Base-by-base conservation (phyloP, 805 yeast genomes). In the Lachancea meyersii region DNA sequence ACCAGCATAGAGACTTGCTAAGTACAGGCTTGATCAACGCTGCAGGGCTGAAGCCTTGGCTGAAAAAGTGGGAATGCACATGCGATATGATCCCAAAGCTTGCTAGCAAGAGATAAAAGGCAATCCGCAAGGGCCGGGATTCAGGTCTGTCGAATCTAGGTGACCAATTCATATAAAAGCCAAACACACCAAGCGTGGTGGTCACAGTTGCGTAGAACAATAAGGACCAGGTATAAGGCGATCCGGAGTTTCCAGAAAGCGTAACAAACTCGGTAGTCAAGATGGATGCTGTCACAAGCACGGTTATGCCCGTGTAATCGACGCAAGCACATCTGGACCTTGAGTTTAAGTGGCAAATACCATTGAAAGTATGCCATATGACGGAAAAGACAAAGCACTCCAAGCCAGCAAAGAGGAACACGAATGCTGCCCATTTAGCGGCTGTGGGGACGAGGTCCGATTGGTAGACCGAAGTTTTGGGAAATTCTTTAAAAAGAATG, bases 241-340 rank as follows among this genome's bases (percentile, higher is more conserved):
- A 53, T 47, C 75, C 75, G 6, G 69, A 48, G 14, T 59, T 35
- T 18, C 51, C 50, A 57, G 77, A 80, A 40, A 91, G 72, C 1
- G 89, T 73, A 16, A 86, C 76, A 61, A 86, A 88, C 63, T 91
- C 96, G 0, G 91, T 82, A 3, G 95, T 78, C 35, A 93, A 68
- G 35, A 93, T 83, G 2, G 96, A 85, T 13, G 95, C 91, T 0
- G 96, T 83, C 53, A 91, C 89, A 50, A 93, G 68, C 11, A 88
- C 74, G 0, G 97, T 87, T 51, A 91, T 91, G 2, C 98, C 98
- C 5, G 95, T 82, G 63, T 91, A 91, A 67, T 91, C 98, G 33
- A 89, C 79, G 62, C 98, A 93, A 0, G 96, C 96, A 65, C 85
- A 86, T 41, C 78, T 75, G 50, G 80, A 72, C 59, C 96, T 75